Base-by-base conservation (phyloP, 768 basidiomycete species). In the Suillus clintonianus region DNA sequence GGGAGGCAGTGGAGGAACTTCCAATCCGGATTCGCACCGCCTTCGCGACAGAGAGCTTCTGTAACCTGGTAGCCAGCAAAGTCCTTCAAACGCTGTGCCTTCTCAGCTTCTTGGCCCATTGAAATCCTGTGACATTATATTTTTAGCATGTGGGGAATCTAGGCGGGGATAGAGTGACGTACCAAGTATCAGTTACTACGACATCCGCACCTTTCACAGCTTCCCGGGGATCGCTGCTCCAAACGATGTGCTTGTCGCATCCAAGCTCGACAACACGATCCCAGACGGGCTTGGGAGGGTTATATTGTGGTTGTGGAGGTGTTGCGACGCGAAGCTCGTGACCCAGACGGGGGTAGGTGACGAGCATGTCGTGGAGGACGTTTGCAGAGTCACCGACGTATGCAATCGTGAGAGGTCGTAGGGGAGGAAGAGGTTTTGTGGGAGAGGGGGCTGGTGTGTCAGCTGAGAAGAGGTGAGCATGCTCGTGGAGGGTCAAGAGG, bases 111-210 rank as follows among this genome's bases (percentile, higher is more conserved):
- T 77, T 97, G 95, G 19, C 97, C 97, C 97, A 99, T 99, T 2
- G 97, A 98, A 67, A 99, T 95, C 95, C 94, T 96, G 70, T 15
- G 32, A 13, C 19, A 2, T 14, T 34, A 15, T 13, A 30, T 4
- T 3, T 57, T 9, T 30, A 6, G 17, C 17, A 41, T 10, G 19
- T 19, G 24, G 32, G 8, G 32, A n/a, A 5, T n/a, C 6, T 10
- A 24, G 15, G 37, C 8, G 13, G 22, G 14, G 34, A 4, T 30
- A 4, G 6, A 1, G 30, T 14, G 19, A 14, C 83, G 62, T 64
- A 94, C 95, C 97, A 99, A 5, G 97, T 99, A 75, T 99, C 97
- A 2, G 97, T 99, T 13, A 97, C 86, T 54, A 98, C 92, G n/a
- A 98, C 87, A 71, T 98, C 94, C 8, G 97, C 97, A 50, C 87